Evolutionary conservation across 2,329 filamentous ascomycete species (phyloP), one percentile per base, ranked within the genome.

Genomic region (Paecilomyces sp.): DNA sequence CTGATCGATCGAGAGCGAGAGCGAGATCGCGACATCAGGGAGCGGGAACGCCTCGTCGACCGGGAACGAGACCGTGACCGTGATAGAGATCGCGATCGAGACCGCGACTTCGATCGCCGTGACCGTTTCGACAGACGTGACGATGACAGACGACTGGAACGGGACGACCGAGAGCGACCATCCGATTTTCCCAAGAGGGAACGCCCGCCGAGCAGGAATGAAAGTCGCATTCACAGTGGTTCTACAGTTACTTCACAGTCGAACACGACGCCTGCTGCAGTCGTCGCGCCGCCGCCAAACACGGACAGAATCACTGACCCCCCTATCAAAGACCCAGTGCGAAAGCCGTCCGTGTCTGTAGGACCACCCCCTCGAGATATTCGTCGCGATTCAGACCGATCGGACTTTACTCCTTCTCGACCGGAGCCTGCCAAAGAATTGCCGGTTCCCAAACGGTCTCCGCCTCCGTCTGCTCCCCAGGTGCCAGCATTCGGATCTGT

Each of bases 401-500:
- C 65, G 1, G 73, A 74, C 7, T 57, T 64, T n/a, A 51, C 64
- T 8, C 55, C 63, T 6, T 56, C 66, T 13, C 71, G 70, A 22
- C 58, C 68, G 18, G 72, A 75, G 36, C 56, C 60, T 2, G 34
- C 63, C 7, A 71, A 73, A 54, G 71, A 74, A 4, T 57, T 65
- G 5, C 64, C 65, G 22, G 61, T 65, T 22, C 58, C 66, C 22
- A 73, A 74, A 59, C 66, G 67, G 5, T 76, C 75, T 3, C 70
- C 74, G 2, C 74, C 74, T 15, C 73, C 73, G 28, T 70, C 75
- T 13, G 72, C 69, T 55, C 74, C 75, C n/a, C 75, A 77, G 56
- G 74, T 77, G 8, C 75, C 75, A 30, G 74, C 75, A 1, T 77
- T 77, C 68, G 75, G 75, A 22, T 76, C 74, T 3, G 66, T 77